Base-by-base conservation (phyloP, 2,329 filamentous ascomycete genomes). In the Diplodia sapinea region DNA sequence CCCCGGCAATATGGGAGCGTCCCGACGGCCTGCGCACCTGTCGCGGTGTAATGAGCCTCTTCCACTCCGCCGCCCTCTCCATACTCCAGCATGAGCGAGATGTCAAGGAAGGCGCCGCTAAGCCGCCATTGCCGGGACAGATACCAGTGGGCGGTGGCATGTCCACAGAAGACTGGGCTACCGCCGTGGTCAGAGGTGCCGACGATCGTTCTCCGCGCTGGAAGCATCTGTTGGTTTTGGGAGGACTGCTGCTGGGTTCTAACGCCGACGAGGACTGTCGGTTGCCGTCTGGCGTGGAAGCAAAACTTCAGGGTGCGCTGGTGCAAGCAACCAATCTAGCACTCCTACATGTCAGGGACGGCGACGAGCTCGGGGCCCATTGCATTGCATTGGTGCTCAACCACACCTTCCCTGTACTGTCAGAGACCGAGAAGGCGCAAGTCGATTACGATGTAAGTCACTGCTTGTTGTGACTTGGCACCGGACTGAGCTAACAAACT, bases 191-290 rank as follows among this genome's bases (percentile, higher is more conserved):
- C 2, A 82, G 82, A 50, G 87, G 87, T 9, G 87, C 87, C 17
- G 85, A 89, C 73, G 87, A 86, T 54, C 84, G 82, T 72, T 89
- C 82, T 36, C 86, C 84, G 20, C 83, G 92, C 74, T 97, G 93
- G 93, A 89, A 93, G 77, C 93, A 97, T 77, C 79, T 93, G 36
- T 82, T 97, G n/a, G 85, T 94, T 5, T 85, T 97, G 9, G 89
- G 89, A 0, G 94, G 93, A 3, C 82, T 96, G 26, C 79, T 97
- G 68, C 85, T 94, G 75, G 93, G 92, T 9, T 89, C 94, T 74
- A 90, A 91, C 71, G 82, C 51, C 5, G 76, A 79, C 70, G 74
- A 78, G 71, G 78, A 85, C 17, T 84, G 87, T 69, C 85, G 89
- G 50, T 81, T 88, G 55, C 87, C 89, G 5, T 79, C 82, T 38